A percentile compares a stretch with the other conserved stretches of the same genome.
These are phyloP conservation scores for Jatropha multifida DNA, from an alignment of 441 rosid species.

Conservation along the genomic window DNA sequence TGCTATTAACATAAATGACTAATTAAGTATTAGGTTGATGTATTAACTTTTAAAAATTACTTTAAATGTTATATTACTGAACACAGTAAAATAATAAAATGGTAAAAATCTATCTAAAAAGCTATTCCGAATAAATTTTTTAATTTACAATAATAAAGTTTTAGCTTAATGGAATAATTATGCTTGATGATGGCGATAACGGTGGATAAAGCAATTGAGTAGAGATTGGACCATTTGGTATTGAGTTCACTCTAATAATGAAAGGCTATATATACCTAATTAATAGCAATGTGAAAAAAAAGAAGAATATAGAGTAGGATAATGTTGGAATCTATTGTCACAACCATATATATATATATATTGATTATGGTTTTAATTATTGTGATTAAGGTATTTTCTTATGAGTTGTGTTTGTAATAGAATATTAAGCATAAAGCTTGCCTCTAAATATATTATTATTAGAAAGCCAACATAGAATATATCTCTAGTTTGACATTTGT, in stretches of 20 bases:
- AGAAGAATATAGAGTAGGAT: constrained; percentile 16
- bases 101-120: too few species aligned
- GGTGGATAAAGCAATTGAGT: constrained; percentile 32
- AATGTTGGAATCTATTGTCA: constrained; percentile 41
- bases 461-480: background rate
- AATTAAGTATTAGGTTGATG: too few species aligned
- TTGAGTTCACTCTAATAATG: constrained; percentile 21
- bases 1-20: too few species aligned
- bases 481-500: background rate
- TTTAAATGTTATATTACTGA: too few species aligned
- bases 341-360: constrained; percentile 7
- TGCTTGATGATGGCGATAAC: background rate
- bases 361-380: background rate
- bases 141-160: too few species aligned
- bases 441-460: background rate
- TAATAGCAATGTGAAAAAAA: background rate
- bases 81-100: too few species aligned
- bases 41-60: too few species aligned
- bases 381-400: background rate
- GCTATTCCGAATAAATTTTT: too few species aligned
- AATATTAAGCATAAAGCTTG: background rate
- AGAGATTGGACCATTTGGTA: constrained; percentile 7
- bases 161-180: too few species aligned
- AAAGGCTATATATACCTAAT: constrained; percentile 7
- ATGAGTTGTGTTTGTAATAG: background rate